Conservation (phyloP, 768 basidiomycete genomes). For the Phylloporus sp. region DNA sequence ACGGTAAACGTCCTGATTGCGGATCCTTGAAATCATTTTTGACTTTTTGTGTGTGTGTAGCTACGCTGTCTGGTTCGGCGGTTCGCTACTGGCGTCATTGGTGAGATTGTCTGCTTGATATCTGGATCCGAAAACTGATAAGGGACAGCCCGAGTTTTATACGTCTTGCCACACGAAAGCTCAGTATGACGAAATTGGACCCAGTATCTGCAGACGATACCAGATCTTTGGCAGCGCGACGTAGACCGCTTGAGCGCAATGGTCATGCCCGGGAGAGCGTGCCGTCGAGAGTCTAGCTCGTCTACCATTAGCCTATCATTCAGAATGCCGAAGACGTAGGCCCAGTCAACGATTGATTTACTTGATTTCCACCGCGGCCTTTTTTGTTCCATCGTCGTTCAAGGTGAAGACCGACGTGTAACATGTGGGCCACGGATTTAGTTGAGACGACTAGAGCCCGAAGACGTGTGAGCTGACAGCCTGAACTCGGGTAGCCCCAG, state of each 20-base stretch:
- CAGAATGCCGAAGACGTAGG: conserved; percentile 3
- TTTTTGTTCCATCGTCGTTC: background rate
- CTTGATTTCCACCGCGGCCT: background rate
- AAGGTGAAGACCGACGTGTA: conserved; percentile 10
- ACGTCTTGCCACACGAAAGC: conserved; percentile 90
- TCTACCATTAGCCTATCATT: background rate
- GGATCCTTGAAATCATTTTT: too few relatives aligned
- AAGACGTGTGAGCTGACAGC: too few relatives aligned
- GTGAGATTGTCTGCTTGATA: conserved; percentile 40
- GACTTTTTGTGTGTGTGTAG: too few relatives aligned
- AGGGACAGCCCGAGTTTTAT: conserved; percentile 84
- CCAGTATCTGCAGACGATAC: conserved; percentile 88
- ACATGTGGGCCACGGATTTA: background rate
- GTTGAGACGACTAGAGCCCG: too few relatives aligned
- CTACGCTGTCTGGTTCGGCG: conserved; percentile 98
- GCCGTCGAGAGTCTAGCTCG: background rate
- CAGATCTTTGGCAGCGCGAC: conserved; percentile 91
- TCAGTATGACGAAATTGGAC: conserved; percentile 91
- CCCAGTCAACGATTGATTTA: background rate
- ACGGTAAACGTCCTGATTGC: conserved; percentile 43
- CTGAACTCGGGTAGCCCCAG: conserved; percentile 4
- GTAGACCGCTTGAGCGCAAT: conserved; percentile 27
- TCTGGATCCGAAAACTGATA: conserved; percentile 1
- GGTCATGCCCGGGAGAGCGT: too few relatives aligned
- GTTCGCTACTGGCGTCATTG: conserved; percentile 87